Conservation (phyloP, 768 basidiomycete species). For the Crucibulum laeve region DNA sequence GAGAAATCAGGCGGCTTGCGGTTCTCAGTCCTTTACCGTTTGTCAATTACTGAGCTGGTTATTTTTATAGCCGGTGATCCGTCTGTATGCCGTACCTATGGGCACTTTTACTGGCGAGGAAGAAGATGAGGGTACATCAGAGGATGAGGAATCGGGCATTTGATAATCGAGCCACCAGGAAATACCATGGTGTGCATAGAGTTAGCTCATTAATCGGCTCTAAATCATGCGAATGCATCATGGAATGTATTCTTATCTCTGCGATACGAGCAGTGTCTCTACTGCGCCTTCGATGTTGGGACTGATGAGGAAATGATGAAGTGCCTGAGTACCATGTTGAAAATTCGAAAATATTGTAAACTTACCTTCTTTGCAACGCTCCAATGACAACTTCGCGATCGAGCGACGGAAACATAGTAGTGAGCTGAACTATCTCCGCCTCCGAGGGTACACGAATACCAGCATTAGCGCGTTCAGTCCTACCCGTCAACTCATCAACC, state of each 20-base stretch:
- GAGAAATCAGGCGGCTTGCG: conserved; percentile 1
- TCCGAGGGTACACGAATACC: conserved; percentile 71
- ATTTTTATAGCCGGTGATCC: conserved; percentile 76
- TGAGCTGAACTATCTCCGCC: conserved; percentile 69
- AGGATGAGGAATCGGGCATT: conserved; percentile 25
- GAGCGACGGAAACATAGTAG: conserved; percentile 81
- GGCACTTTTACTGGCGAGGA: conserved; percentile 83
- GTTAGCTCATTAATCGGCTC: not conserved
- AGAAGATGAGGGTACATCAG: conserved; percentile 50
- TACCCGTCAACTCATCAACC: conserved; percentile 76
- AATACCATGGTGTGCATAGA: not conserved
- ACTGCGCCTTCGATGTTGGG: conserved; percentile 79
- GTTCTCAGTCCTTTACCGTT: conserved; percentile 1
- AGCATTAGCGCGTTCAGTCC: conserved; percentile 44
- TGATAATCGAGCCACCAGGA: not conserved
- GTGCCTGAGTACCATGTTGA: not conserved
- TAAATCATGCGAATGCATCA: not conserved
- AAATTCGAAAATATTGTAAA: conserved; percentile 7
- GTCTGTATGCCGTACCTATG: conserved; percentile 88
- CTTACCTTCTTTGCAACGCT: conserved; percentile 80
- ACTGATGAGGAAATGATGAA: conserved; percentile 30
- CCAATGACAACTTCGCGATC: conserved; percentile 68
- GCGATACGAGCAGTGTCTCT: conserved; percentile 65
- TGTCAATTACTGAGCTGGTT: conserved; percentile 8
- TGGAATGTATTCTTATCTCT: conserved; percentile 18